phyloP scores from a whole-genome alignment of 176 grass and related monocot species.

The Eragrostis curvula region DNA sequence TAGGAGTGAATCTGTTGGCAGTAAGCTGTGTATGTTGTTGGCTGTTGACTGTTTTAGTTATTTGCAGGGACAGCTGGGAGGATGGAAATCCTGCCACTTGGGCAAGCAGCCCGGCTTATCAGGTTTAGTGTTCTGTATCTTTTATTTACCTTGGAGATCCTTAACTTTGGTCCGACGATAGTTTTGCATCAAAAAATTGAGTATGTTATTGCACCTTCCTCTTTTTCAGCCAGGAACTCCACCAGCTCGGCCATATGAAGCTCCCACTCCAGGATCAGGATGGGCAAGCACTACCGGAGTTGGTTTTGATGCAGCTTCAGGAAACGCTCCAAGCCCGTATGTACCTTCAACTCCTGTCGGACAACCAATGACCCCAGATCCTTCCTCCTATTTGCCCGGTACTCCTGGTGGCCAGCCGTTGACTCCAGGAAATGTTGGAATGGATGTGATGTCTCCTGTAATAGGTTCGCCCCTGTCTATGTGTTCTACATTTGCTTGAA shows the following conservation, averaged over 20 bases:
- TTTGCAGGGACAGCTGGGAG: conserved; percentile 72
- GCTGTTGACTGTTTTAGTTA: conserved; percentile 25
- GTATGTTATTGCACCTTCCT: neutral
- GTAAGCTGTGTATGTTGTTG: conserved; percentile 32
- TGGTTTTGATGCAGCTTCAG: conserved; percentile 57
- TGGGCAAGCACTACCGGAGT: conserved; percentile 65
- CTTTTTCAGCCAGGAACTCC: conserved; percentile 72
- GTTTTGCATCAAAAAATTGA: conserved; percentile 4
- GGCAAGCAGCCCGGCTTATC: conserved; percentile 75
- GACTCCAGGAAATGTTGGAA: conserved; percentile 74
- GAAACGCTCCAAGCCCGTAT: conserved; percentile 58
- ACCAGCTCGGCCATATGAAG: conserved; percentile 62
- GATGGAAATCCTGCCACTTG: conserved; percentile 73
- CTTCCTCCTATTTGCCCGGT: conserved; percentile 62
- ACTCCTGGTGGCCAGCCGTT: conserved; percentile 77
- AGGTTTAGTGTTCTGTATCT: conserved; percentile 43
- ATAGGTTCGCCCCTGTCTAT: conserved; percentile 51
- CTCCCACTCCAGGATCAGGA: conserved; percentile 89
- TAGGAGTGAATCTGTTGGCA: conserved; percentile 19
- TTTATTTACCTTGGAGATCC: neutral
- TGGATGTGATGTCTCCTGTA: conserved; percentile 71
- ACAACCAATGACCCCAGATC: conserved; percentile 75
- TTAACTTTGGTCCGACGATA: conserved; percentile 7
- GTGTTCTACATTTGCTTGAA: neutral
- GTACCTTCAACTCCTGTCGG: conserved; percentile 63